Evolutionary conservation across 2,329 filamentous ascomycete species (phyloP).

Genomic region (Aspergillus ochraceus): DNA sequence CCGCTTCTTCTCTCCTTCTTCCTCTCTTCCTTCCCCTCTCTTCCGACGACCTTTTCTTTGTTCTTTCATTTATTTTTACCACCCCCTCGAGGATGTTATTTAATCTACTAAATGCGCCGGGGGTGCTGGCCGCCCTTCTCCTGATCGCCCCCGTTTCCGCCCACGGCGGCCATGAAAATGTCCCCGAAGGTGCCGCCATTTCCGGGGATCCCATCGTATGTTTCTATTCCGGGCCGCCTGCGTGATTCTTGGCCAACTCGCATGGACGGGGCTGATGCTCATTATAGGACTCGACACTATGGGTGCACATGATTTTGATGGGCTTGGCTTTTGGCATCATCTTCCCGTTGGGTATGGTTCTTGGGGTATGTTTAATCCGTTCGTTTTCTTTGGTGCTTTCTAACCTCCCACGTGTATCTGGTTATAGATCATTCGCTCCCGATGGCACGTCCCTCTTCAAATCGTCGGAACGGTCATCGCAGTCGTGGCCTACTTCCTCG

Average conservation of each 20-base stretch:
- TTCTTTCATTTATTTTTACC: neutral
- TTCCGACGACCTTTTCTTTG: neutral
- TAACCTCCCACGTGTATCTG: neutral
- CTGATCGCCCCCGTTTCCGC: constrained; percentile 36
- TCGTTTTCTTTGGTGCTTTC: neutral
- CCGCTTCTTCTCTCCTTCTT: constrained; percentile 1
- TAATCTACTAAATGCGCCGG: constrained; percentile 16
- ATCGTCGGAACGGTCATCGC: constrained; percentile 72
- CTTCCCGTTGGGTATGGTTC: constrained; percentile 92
- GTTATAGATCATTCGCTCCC: constrained; percentile 75
- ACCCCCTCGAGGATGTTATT: constrained; percentile 14
- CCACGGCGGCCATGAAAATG: constrained; percentile 57
- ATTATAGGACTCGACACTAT: constrained; percentile 73
- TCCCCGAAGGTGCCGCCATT: constrained; percentile 68
- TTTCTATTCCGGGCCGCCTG: constrained; percentile 17
- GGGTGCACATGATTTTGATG: constrained; percentile 91
- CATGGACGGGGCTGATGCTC: constrained; percentile 7
- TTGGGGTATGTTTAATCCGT: constrained; percentile 64
- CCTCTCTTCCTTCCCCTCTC: neutral
- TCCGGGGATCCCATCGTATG: constrained; percentile 73
- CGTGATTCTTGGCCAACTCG: neutral
- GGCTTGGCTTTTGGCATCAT: constrained; percentile 85
- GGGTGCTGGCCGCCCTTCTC: constrained; percentile 27
- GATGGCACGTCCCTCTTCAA: constrained; percentile 93
- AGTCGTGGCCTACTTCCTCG: constrained; percentile 83